Evolutionary conservation across 306 rosid genomes (phyloP).

Genomic region (Delonix regia): DNA sequence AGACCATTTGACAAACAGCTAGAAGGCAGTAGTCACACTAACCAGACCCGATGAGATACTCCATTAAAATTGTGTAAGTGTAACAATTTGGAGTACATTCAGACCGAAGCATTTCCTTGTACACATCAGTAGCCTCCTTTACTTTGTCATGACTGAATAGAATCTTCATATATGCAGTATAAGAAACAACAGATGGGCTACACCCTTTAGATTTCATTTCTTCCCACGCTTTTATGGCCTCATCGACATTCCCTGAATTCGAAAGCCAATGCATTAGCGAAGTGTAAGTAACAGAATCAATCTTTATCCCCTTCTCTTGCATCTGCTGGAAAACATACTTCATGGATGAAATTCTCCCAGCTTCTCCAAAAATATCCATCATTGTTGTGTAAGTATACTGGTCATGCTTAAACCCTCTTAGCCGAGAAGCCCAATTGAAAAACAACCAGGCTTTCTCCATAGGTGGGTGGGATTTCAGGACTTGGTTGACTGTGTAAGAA

Average conservation of each 20-base stretch:
- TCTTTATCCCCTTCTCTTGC: conserved; percentile 65
- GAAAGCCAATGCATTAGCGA: conserved; percentile 91
- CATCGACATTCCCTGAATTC: conserved; percentile 55
- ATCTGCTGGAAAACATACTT: conserved; percentile 65
- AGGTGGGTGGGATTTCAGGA: conserved; percentile 85
- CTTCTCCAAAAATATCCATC: conserved; percentile 88
- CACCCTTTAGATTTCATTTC: conserved; percentile 69
- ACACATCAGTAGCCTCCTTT: conserved; percentile 62
- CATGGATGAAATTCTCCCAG: conserved; percentile 88
- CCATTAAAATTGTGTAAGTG: conserved; percentile 83
- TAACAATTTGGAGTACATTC: conserved; percentile 67
- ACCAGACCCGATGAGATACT: conserved; percentile 70
- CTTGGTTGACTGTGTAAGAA: conserved; percentile 79
- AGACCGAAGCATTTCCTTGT: conserved; percentile 69
- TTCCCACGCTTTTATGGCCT: conserved; percentile 72
- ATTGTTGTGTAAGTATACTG: conserved; percentile 84
- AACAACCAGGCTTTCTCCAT: conserved; percentile 90
- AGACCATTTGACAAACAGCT: conserved; percentile 52
- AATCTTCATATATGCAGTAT: conserved; percentile 78
- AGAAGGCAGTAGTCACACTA: conserved; percentile 37
- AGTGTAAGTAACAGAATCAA: conserved; percentile 78
- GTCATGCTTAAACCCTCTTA: conserved; percentile 74
- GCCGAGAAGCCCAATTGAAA: conserved; percentile 71
- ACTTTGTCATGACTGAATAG: conserved; percentile 51
- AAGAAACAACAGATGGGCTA: conserved; percentile 69